Base-by-base conservation (phyloP, 164 flowering plant species). In the Dillenia turbinata region DNA sequence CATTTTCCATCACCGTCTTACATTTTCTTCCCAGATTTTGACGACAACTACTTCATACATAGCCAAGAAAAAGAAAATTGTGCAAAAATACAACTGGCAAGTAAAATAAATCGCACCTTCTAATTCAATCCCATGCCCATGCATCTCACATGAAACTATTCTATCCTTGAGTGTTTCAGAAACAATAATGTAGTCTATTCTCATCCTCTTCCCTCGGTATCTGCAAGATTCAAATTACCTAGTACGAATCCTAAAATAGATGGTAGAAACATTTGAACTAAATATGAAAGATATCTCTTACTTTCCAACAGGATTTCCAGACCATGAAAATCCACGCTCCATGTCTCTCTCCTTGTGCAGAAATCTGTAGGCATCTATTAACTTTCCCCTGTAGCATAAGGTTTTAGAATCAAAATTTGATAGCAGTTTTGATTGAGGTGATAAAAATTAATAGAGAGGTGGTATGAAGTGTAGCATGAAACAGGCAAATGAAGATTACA, bases 321-420 rank as follows among this genome's bases (percentile, higher is more conserved):
- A 93, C 98, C 98, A 93, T 9, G 98, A 90, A 77, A 93, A 90
- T 54, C 97, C 98, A 60, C 72, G 50, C 24, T 93, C 95, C 84
- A 80, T 82, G 69, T 93, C 97, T 71, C 83, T 79, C 33, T 87
- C 97, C 73, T 83, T 74, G 74, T 90, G 88, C 15, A 93, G 73
- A 62, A 67, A 75, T 79, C 97, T 80, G 72, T 93, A 90, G 12
- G 96, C 98, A 79, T 93, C 98, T 49, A 93, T 62, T 63, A 93
- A 80, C 78, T 77, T 89, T 57, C 98, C 97, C 83, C 97, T 92
- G 79, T 49, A 74, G 69, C 46, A 65, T 54, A 54, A 70, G 10
- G 9, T 51, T 40, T 1, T 19, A 11, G 7, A n/a, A 26, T 64
- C 54, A 48, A 33, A 33, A 33, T 33, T 33, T 33, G 40, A 5